Base-by-base conservation (phyloP, 345 rosid species). In the Conringia planisiliqua region DNA sequence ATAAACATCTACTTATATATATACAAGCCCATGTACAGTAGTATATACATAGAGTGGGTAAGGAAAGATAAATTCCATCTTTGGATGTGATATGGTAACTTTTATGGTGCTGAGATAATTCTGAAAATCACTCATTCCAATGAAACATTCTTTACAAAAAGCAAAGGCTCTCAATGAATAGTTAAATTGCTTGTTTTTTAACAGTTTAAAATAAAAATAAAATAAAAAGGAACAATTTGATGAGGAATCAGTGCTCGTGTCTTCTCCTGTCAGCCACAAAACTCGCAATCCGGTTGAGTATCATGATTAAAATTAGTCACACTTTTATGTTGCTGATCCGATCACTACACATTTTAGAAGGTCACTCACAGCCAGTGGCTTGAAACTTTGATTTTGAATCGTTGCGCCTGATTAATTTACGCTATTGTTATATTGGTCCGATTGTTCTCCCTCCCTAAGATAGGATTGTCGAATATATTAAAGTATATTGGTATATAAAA, bases 81-180 rank as follows among this genome's bases (percentile, higher is more conserved):
- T 74, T 83, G 86, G 83, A 82, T 76, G 55, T 73, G 66, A 73
- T 40, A 70, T 59, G 38, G 68, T 66, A 64, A 70, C 76, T 85
- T 80, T 67, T 62, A 66, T 57, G 74, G 68, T 80, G 77, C 79
- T 74, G 73, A 33, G 32, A 60, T 72, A 48, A 66, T 24, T 78
- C 81, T 78, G 78, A 66, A 72, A 66, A 27, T 72, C 73, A 66
- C 77, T 66, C 81, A 66, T 72, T 78, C 68, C 73, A 78, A 72
- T 32, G 81, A 72, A 78, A 78, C 74, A 72, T 78, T 78, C 81
- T 78, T 72, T 72, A 61, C 70, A 60, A 71, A 71, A 78, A 78
- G 77, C 68, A 66, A 78, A 72, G 77, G 17, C 72, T 50, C 73
- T 7, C 63, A 65, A 57, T 69, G 59, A 69, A 69, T 62, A 62